These are phyloP conservation scores for Raffaelea albimanens DNA, from an alignment of 2,329 filamentous ascomycete genomes.

Conservation along the genomic window DNA sequence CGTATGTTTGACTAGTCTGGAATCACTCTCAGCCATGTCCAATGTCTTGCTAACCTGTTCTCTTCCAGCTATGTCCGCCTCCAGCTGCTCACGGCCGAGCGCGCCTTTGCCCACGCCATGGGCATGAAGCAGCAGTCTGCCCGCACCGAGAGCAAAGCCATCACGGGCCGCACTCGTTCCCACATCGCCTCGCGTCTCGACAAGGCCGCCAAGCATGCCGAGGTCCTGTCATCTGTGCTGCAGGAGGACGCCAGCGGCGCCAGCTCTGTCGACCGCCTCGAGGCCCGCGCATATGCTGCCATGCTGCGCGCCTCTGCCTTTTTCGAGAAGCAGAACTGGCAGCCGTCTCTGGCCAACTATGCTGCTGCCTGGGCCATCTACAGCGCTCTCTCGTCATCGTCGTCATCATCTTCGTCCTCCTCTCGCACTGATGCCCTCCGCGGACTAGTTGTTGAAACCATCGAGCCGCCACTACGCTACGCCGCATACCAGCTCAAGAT, in stretches of 20 bases:
- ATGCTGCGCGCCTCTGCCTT: constrained; percentile 66
- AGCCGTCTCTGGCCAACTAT: constrained; percentile 65
- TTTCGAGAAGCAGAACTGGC: constrained; percentile 86
- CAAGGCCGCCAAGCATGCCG: constrained; percentile 66
- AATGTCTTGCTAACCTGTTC: background rate
- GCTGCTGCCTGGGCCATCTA: constrained; percentile 76
- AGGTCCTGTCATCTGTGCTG: constrained; percentile 57
- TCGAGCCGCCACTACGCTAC: constrained; percentile 90
- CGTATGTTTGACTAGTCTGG: constrained; percentile 55
- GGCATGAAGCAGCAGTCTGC: constrained; percentile 65
- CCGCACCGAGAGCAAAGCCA: constrained; percentile 63
- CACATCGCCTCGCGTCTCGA: constrained; percentile 83
- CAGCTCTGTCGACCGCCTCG: constrained; percentile 62
- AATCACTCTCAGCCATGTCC: constrained; percentile 2
- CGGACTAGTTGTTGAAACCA: constrained; percentile 73
- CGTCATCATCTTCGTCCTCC: constrained; percentile 19
- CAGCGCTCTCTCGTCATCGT: constrained; percentile 55
- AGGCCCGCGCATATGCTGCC: constrained; percentile 75
- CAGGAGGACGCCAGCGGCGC: constrained; percentile 58
- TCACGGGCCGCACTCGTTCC: constrained; percentile 68
- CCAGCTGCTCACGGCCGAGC: constrained; percentile 77
- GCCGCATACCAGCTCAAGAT: constrained; percentile 88
- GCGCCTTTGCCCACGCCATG: constrained; percentile 94
- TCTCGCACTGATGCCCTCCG: constrained; percentile 60
- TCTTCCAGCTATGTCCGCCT: constrained; percentile 59